Evolutionary conservation across 73 alveolate species (phyloP).

Genomic region (Breviolum minutum): DNA sequence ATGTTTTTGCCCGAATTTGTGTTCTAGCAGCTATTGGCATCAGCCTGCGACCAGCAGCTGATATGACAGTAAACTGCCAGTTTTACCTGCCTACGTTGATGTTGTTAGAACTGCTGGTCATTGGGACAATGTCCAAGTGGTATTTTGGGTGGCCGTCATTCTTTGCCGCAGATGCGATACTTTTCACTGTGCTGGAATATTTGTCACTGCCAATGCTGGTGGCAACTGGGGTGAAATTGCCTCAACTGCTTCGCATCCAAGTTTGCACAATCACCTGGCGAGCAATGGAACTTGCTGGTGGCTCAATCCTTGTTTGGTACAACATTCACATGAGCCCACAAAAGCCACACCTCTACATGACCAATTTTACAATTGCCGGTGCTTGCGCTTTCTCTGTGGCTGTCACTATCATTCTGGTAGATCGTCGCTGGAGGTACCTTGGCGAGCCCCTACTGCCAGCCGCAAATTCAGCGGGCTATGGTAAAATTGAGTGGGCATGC

Average conservation of each 20-base stretch:
- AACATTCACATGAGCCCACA: background rate
- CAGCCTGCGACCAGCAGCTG: background rate
- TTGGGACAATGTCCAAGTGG: background rate
- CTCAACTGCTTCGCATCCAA: background rate
- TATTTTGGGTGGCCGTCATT: too few relatives aligned
- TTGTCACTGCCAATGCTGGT: background rate
- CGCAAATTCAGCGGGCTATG: background rate
- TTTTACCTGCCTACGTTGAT: background rate
- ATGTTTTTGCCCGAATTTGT: background rate
- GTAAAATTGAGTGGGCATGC: background rate
- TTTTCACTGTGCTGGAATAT: background rate
- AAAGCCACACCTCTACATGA: background rate
- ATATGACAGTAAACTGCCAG: conserved; percentile 5
- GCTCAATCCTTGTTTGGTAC: background rate
- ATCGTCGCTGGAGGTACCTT: background rate
- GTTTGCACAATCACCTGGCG: background rate
- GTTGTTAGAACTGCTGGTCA: background rate
- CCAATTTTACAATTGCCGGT: background rate
- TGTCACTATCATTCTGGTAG: background rate
- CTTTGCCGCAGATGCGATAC: background rate
- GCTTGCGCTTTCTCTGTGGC: background rate
- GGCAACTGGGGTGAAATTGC: background rate
- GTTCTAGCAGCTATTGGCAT: background rate
- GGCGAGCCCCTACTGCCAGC: background rate
- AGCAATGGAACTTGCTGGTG: background rate